These are phyloP conservation scores for Aspergillus sclerotialis DNA, from an alignment of 2,329 filamentous ascomycete genomes.

Conservation along the genomic window DNA sequence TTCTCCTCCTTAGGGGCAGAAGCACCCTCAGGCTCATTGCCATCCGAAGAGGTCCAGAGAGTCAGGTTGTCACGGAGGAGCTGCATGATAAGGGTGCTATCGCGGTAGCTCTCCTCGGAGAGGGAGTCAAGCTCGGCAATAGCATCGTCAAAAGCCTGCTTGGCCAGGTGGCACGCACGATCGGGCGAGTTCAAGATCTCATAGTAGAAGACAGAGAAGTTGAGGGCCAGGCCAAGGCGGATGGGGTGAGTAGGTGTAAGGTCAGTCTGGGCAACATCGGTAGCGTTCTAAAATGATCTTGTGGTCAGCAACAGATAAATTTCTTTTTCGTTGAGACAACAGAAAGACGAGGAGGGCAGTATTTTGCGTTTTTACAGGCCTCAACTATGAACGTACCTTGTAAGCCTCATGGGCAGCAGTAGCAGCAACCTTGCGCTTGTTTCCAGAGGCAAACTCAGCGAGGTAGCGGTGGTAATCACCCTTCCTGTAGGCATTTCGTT, in stretches of 20 bases:
- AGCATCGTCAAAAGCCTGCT: slow-evolving; percentile 98
- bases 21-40: slow-evolving; percentile 58
- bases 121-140: slow-evolving; percentile 98
- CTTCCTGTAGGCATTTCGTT: slow-evolving; percentile 72
- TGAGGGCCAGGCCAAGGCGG: slow-evolving; percentile 91
- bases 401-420: slow-evolving; percentile 95
- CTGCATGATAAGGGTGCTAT: slow-evolving; percentile 99
- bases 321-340: slow-evolving; percentile 11
- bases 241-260: slow-evolving; percentile 97
- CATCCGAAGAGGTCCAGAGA: slow-evolving; percentile 94
- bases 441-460: slow-evolving; percentile 89
- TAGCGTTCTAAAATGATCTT: slow-evolving; percentile 64
- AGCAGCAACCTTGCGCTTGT: slow-evolving; percentile 91
- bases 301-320: background rate
- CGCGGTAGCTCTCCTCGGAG: slow-evolving; percentile 96
- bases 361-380: slow-evolving; percentile 1
- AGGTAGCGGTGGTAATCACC: slow-evolving; percentile 99
- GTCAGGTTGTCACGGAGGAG: slow-evolving; percentile 96
- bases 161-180: slow-evolving; percentile 94
- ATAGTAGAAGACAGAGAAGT: slow-evolving; percentile 99
- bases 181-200: slow-evolving; percentile 98
- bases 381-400: slow-evolving; percentile 60
- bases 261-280: slow-evolving; percentile 96
- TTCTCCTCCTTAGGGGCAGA: slow-evolving; percentile 58
- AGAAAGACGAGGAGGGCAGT: slow-evolving; percentile 16